Percentiles rank a stretch among this genome's conserved stretches.
Evolutionary conservation across 306 rosid species (phyloP).

Genomic region (Ammopiptanthus mongolicus): DNA sequence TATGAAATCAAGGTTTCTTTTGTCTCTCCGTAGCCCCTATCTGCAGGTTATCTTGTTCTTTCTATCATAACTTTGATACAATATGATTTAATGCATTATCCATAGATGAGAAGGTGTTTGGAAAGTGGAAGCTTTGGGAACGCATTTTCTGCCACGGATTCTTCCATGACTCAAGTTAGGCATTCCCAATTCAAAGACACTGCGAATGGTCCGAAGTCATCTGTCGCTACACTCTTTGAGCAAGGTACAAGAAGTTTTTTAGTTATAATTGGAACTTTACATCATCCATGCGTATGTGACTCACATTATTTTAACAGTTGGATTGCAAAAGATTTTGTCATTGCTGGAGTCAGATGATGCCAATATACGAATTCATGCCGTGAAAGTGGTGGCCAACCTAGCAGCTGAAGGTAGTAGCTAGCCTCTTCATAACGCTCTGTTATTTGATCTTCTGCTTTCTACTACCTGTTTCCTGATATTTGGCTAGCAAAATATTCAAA

Average conservation of each 20-base stretch:
- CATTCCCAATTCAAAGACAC: constrained; percentile 55
- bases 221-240: constrained; percentile 75
- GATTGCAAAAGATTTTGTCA: constrained; percentile 82
- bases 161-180: constrained; percentile 59
- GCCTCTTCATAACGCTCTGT: constrained; percentile 7
- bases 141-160: constrained; percentile 53
- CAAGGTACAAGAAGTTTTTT: constrained; percentile 50
- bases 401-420: constrained; percentile 87
- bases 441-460: constrained; percentile 1
- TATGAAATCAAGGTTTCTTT: constrained; percentile 14
- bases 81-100: constrained; percentile 15
- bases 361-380: constrained; percentile 92
- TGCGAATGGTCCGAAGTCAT: constrained; percentile 61
- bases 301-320: constrained; percentile 55
- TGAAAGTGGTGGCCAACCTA: constrained; percentile 94
- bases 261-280: constrained; percentile 8
- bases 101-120: constrained; percentile 76
- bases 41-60: background rate
- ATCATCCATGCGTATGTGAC: constrained; percentile 19
- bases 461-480: background rate
- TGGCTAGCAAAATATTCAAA: background rate
- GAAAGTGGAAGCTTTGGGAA: constrained; percentile 58
- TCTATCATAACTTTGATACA: background rate
- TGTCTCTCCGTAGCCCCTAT: constrained; percentile 5
- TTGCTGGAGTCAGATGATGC: constrained; percentile 95